Evolutionary conservation across 768 basidiomycete genomes (phyloP).

Genomic region (Russula brevipes): DNA sequence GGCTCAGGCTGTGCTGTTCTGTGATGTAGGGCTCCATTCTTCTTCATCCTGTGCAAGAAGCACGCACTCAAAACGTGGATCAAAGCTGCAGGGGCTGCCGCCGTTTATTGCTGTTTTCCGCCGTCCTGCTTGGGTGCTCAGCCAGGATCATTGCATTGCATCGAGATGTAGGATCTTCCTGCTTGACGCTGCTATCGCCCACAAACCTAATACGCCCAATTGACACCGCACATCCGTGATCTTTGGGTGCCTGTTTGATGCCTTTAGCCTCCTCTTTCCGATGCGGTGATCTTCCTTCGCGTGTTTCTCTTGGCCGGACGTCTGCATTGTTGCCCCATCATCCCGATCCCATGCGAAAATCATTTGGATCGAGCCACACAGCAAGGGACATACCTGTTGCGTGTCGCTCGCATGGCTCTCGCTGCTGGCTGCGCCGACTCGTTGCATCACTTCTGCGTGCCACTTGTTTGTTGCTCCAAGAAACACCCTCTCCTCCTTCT

Average conservation of each 20-base stretch:
- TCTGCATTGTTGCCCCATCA: background rate
- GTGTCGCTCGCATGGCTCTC: background rate
- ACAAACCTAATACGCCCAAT: background rate
- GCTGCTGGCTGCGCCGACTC: background rate
- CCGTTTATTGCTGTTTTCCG: background rate
- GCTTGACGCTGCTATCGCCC: background rate
- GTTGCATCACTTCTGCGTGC: background rate
- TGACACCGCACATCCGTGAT: background rate
- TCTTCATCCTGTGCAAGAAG: background rate
- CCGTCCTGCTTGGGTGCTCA: background rate
- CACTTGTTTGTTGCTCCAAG: background rate
- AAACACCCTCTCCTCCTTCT: background rate
- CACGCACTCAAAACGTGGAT: constrained; percentile 19
- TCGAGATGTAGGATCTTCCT: background rate
- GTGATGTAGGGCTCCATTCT: background rate
- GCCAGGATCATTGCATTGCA: background rate
- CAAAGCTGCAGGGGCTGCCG: background rate
- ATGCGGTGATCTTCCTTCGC: background rate
- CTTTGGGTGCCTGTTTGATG: background rate
- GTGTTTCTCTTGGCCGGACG: background rate
- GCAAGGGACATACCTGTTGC: background rate
- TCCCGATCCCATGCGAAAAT: background rate
- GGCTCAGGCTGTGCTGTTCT: constrained; percentile 5
- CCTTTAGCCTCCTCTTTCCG: background rate
- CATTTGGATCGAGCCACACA: background rate